Percentiles rank a stretch among this genome's conserved stretches.
Evolutionary conservation across 129 eudicot genomes (phyloP).

Genomic region (Mikania micrantha): DNA sequence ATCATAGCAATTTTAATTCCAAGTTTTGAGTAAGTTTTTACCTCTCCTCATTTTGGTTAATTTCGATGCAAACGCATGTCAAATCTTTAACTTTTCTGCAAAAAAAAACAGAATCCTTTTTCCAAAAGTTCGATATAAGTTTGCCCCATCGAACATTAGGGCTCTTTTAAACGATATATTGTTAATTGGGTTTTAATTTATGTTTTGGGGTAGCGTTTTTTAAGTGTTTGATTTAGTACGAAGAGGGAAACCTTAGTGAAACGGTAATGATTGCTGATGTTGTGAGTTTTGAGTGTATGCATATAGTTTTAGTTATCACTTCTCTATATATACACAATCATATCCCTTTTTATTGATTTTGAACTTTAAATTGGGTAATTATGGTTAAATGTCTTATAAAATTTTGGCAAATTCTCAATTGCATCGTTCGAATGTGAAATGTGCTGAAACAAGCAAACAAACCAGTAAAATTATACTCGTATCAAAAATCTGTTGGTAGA

Average conservation of each 20-base stretch:
- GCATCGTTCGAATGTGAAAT: neutral
- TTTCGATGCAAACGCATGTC: neutral
- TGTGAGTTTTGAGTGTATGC: neutral
- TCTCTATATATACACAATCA: neutral
- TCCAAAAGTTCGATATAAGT: neutral
- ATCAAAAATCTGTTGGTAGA: no score
- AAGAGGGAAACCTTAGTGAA: neutral
- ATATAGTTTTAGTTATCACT: neutral
- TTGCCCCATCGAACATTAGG: neutral
- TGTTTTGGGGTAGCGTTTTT: neutral
- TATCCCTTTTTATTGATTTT: neutral
- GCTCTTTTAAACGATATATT: neutral
- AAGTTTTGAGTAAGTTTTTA: neutral
- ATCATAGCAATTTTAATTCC: neutral
- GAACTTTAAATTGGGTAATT: neutral
- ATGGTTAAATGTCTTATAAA: neutral
- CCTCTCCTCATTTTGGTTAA: neutral
- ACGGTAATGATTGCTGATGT: conserved; percentile 2
- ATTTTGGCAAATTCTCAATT: neutral
- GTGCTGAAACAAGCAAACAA: no score
- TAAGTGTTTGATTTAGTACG: conserved; percentile 6
- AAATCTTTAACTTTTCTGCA: neutral
- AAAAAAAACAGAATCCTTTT: neutral
- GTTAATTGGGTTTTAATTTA: neutral
- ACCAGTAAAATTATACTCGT: no score